These are phyloP conservation scores for Boletellus ananiceps DNA, from an alignment of 768 basidiomycete genomes.

Conservation along the genomic window DNA sequence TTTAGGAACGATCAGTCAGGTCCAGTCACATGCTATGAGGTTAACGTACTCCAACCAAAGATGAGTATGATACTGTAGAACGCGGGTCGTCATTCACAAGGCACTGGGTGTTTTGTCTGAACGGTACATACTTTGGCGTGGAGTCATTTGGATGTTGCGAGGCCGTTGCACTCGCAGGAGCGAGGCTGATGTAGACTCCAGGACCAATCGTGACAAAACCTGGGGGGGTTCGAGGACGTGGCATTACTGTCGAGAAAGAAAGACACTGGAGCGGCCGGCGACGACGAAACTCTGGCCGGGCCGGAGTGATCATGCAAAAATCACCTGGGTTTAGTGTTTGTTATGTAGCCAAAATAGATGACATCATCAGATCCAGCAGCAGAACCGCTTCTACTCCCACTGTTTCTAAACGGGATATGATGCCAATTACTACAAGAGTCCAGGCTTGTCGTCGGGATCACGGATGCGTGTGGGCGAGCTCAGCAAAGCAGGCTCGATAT, in stretches of 20 bases:
- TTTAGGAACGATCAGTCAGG: not conserved
- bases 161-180: not conserved
- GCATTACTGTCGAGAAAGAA: not conserved
- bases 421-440: no score
- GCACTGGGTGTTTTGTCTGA: not conserved
- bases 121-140: constrained; percentile 19
- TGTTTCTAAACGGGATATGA: no score
- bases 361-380: no score
- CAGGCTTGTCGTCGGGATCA: no score
- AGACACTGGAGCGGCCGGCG: no score
- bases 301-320: no score
- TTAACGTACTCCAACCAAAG: constrained; percentile 27
- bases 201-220: constrained; percentile 17
- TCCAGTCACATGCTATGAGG: not conserved
- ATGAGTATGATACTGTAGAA: constrained; percentile 24
- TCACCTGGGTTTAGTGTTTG: no score
- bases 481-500: no score
- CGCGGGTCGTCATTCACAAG: not conserved
- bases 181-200: constrained; percentile 14
- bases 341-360: no score
- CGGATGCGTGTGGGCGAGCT: no score
- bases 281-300: no score
- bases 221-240: constrained; percentile 9
- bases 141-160: constrained; percentile 4
- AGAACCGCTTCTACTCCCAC: no score